Percentiles rank a stretch among this genome's conserved stretches.
Conservation (phyloP, 129 eudicot genomes). For the Artemisia argyi region DNA sequence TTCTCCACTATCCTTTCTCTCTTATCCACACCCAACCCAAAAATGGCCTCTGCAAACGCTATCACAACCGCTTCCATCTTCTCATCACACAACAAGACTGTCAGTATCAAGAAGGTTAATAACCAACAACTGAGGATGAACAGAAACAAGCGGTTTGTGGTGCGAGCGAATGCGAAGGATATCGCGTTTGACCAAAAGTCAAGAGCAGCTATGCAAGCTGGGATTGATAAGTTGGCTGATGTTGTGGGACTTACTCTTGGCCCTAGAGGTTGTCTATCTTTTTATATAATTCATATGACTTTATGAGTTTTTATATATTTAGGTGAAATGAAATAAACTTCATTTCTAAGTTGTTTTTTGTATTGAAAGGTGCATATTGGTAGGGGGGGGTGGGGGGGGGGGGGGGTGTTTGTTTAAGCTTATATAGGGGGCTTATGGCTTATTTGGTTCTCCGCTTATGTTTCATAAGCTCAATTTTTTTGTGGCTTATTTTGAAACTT, state of each 20-base stretch:
- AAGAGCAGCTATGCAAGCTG: constrained; percentile 70
- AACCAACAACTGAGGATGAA: constrained; percentile 40
- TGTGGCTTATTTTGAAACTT: too few relatives aligned
- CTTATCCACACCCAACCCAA: too few relatives aligned
- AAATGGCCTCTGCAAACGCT: constrained; percentile 80
- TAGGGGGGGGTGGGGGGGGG: too few relatives aligned
- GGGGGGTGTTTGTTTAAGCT: too few relatives aligned
- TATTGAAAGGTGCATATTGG: too few relatives aligned
- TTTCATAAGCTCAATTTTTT: too few relatives aligned
- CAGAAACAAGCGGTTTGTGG: constrained; percentile 42
- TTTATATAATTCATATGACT: neutral
- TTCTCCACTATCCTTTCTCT: neutral
- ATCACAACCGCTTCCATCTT: constrained; percentile 69
- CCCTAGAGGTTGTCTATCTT: constrained; percentile 55
- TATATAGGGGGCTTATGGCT: too few relatives aligned
- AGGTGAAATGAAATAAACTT: too few relatives aligned
- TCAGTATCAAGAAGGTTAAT: constrained; percentile 23
- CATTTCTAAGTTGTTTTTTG: too few relatives aligned
- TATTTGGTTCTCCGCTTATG: too few relatives aligned
- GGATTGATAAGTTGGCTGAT: constrained; percentile 78
- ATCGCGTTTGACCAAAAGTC: constrained; percentile 73
- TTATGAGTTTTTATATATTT: too few relatives aligned
- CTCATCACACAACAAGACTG: constrained; percentile 37
- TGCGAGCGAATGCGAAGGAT: constrained; percentile 70
- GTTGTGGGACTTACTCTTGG: constrained; percentile 79